phyloP scores from a whole-genome alignment of 805 yeast genomes.

The Starmerella powellii region DNA sequence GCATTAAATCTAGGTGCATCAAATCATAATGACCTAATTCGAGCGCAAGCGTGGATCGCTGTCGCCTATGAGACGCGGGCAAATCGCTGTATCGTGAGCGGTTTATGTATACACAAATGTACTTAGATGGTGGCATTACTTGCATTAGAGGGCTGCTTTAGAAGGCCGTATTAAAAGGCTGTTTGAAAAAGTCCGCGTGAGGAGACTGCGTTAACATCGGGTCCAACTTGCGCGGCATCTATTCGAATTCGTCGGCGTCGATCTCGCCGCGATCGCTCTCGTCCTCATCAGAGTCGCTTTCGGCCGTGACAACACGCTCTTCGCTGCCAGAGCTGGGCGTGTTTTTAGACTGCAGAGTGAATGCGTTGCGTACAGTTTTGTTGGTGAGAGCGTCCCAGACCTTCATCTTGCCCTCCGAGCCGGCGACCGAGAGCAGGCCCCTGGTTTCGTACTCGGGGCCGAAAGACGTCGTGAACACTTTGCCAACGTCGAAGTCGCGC shows the following conservation, averaged over 20 bases:
- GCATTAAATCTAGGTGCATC: too few relatives aligned
- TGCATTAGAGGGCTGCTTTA: too few relatives aligned
- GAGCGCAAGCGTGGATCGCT: too few relatives aligned
- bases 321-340: conserved; percentile 5
- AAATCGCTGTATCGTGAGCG: too few relatives aligned
- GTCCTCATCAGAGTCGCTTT: conserved; percentile 16
- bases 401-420: conserved; percentile 70
- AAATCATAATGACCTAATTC: too few relatives aligned
- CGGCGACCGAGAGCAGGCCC: conserved; percentile 78
- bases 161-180: too few relatives aligned
- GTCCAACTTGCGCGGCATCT: too few relatives aligned
- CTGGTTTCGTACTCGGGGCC: conserved; percentile 79
- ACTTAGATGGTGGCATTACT: too few relatives aligned
- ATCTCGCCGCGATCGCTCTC: conserved; percentile 15
- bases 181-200: too few relatives aligned
- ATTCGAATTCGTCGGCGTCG: conserved; percentile 10
- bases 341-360: conserved; percentile 32
- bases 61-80: too few relatives aligned
- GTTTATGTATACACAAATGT: too few relatives aligned
- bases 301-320: conserved; percentile 16
- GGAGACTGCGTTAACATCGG: too few relatives aligned
- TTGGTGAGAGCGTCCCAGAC: conserved; percentile 89
- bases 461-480: conserved; percentile 69
- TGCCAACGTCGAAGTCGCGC: conserved; percentile 89
- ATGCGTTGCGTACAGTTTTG: conserved; percentile 57